A percentile compares a stretch with the other conserved stretches of the same genome.
Conservation (phyloP, 371 early-diverging fungal species). For the Blakeslea trispora region DNA sequence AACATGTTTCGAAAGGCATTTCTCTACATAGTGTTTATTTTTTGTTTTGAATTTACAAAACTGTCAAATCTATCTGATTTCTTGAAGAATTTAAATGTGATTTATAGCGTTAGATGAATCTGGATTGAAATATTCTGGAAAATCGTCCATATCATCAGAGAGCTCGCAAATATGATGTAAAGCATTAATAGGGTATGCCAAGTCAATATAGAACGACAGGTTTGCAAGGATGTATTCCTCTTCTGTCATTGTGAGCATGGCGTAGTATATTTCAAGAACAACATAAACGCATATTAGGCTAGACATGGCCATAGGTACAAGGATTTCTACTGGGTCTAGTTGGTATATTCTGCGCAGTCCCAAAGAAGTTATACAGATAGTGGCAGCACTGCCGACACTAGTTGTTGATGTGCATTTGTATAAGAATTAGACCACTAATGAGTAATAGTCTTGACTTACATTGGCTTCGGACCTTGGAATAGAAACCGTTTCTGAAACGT, state of each 20-base stretch:
- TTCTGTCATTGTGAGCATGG: conserved; percentile 33
- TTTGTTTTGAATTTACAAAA: too few species aligned
- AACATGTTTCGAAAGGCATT: too few species aligned
- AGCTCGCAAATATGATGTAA: conserved; percentile 49
- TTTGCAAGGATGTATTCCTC: conserved; percentile 47
- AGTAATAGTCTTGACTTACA: conserved; percentile 28
- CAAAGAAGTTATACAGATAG: conserved; percentile 32
- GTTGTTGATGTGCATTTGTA: neutral
- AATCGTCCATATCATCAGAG: conserved; percentile 33
- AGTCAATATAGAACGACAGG: conserved; percentile 39
- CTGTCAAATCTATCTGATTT: too few species aligned
- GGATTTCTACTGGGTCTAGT: conserved; percentile 26
- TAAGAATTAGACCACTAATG: too few species aligned
- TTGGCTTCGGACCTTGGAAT: conserved; percentile 35
- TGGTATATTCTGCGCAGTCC: conserved; percentile 21
- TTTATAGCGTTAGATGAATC: neutral
- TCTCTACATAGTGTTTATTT: too few species aligned
- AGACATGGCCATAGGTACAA: conserved; percentile 35
- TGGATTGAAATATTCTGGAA: conserved; percentile 28
- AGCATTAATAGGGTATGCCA: conserved; percentile 46
- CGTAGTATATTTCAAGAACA: conserved; percentile 44
- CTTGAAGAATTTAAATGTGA: too few species aligned
- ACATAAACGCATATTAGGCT: conserved; percentile 37
- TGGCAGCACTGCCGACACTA: conserved; percentile 27
- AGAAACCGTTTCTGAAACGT: conserved; percentile 33